A percentile compares a stretch with the other conserved stretches of the same genome.
These are phyloP conservation scores for Tritrichomonas musculus DNA, from an alignment of 208 protist genomes.

Conservation along the genomic window DNA sequence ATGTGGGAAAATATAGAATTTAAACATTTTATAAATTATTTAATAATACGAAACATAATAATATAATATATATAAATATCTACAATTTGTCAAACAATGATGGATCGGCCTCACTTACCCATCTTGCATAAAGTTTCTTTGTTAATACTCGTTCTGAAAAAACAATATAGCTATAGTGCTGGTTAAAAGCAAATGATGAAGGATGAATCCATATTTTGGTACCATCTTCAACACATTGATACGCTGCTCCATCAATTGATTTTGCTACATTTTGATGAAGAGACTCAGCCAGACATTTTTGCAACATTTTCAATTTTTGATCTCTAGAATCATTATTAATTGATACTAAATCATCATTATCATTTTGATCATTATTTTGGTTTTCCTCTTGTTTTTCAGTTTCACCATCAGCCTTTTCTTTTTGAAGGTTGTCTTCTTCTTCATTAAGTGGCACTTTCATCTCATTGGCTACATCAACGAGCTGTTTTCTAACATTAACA, in stretches of 20 bases:
- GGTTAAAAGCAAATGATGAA: conserved; percentile 4
- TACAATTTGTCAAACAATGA: no score
- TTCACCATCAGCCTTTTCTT: no score
- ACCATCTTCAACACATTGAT: neutral
- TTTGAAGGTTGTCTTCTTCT: neutral
- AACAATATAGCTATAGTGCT: neutral
- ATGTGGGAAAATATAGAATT: no score
- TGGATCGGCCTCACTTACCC: neutral
- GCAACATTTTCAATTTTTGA: neutral
- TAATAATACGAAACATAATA: no score
- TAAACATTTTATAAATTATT: no score
- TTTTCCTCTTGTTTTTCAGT: no score
- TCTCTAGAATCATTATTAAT: no score
- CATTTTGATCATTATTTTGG: neutral
- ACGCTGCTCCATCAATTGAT: neutral
- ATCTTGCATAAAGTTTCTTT: conserved; percentile 10
- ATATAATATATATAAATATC: no score
- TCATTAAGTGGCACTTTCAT: neutral
- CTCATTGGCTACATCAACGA: neutral
- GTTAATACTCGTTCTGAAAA: conserved; percentile 16
- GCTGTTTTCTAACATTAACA: conserved; percentile 28
- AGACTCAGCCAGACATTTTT: neutral
- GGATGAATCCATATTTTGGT: conserved; percentile 5
- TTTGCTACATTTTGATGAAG: neutral
- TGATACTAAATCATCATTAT: neutral